Base-by-base conservation (phyloP, 2,329 filamentous ascomycete species). In the Trichoderma sp. region DNA sequence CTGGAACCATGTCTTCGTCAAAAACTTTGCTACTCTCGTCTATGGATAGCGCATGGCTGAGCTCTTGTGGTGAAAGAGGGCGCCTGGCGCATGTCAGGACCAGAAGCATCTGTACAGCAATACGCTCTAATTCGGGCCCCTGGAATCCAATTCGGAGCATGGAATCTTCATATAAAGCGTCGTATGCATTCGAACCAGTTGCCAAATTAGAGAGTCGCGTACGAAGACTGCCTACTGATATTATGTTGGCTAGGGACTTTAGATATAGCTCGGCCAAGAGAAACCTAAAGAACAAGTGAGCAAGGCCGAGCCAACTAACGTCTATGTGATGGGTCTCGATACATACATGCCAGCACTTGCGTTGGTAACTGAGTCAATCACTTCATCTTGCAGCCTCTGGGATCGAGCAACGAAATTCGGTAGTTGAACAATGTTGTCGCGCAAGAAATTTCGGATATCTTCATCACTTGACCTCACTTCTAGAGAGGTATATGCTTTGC, bases 281-380 rank as follows among this genome's bases (percentile, higher is more conserved):
- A 7, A 53, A 53, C 47, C 47, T 53, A 7, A 13, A 13, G 3
- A 2, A 13, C 6, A 3, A 53, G 0, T 53, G 5, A 53, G 47
- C 9, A 12, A 6, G 1, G 9, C n/a, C n/a, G 0, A 11, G 9
- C 43, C n/a, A 50, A 50, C 1, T 1, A 50, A 3, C 8, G 2
- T 50, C 2, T 1, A 11, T 50, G 1, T 50, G 9, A 20, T 20
- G 9, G 0, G 8, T 1, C 8, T 1, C 7, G 9, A 12, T 1
- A 20, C 47, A 12, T 23, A 53, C 47, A 53, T 53, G 5, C 47
- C 47, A 2, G 47, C 11, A 13, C 47, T 53, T 23, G 47, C 47
- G 4, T 7, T 23, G 0, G 47, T 53, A 12, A 53, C 20, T 5
- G 47, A 53, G 11, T 53, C 5, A 5, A 53, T 53, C 20, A 53